A percentile compares a stretch with the other conserved stretches of the same genome.
These are phyloP conservation scores for Populus nigra DNA, from an alignment of 345 rosid species.

Conservation along the genomic window DNA sequence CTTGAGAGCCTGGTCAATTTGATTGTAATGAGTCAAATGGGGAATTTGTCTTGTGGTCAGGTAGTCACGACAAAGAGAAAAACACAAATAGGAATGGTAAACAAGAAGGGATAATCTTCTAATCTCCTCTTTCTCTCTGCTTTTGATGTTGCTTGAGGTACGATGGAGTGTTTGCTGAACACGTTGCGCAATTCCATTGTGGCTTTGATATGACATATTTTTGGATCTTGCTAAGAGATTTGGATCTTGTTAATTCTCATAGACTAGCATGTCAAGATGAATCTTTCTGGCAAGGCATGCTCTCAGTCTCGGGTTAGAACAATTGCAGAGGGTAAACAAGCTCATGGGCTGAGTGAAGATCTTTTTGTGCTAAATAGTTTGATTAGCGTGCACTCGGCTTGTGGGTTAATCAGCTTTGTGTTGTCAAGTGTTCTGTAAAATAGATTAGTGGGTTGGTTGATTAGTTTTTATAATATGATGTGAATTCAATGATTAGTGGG, in stretches of 20 bases:
- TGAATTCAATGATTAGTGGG: constrained; percentile 10
- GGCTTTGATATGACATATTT: background rate
- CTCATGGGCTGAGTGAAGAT: constrained; percentile 18
- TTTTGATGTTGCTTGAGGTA: background rate
- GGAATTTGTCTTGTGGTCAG: background rate
- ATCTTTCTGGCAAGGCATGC: background rate
- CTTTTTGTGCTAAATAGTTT: constrained; percentile 17
- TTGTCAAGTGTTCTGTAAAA: constrained; percentile 11
- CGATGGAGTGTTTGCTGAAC: background rate
- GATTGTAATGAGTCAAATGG: background rate
- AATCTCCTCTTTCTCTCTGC: too few species aligned
- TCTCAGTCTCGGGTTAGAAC: constrained; percentile 9
- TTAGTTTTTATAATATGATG: background rate
- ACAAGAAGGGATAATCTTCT: background rate
- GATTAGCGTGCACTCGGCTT: constrained; percentile 7
- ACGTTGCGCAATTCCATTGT: background rate
- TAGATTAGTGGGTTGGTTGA: background rate
- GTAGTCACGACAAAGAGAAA: background rate
- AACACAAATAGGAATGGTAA: background rate
- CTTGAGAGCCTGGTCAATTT: background rate
- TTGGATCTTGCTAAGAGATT: background rate
- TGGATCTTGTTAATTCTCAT: background rate
- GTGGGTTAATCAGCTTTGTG: constrained; percentile 9
- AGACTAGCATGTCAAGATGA: too few species aligned
- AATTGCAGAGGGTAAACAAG: constrained; percentile 9